Percentiles rank a stretch among this genome's conserved stretches.
phyloP scores from a whole-genome alignment of 1,139 yeast species.

The Pneumocystis canis region DNA sequence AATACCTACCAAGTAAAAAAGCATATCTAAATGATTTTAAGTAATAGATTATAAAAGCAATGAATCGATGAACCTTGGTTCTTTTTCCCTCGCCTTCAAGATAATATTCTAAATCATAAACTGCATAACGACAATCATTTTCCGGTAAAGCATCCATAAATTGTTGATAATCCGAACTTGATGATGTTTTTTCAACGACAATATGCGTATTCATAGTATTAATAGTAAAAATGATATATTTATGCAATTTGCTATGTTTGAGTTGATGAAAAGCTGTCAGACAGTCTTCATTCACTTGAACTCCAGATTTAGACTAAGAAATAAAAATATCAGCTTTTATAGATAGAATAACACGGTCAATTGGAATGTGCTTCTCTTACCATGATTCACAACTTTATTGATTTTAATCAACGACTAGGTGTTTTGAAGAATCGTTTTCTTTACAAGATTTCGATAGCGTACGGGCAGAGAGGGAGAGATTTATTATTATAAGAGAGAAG shows the following conservation, averaged over 20 bases:
- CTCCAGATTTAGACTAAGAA: background rate
- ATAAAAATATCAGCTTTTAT: too few species aligned
- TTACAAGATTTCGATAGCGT: too few species aligned
- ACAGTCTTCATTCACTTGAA: background rate
- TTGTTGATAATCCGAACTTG: conserved; percentile 41
- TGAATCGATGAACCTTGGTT: conserved; percentile 38
- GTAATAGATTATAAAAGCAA: too few species aligned
- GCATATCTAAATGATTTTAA: too few species aligned
- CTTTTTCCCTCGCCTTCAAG: conserved; percentile 63
- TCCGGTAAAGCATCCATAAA: conserved; percentile 85
- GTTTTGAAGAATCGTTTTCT: too few species aligned
- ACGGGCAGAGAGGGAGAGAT: too few species aligned
- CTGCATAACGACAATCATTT: conserved; percentile 89
- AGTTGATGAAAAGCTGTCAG: background rate
- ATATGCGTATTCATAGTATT: background rate
- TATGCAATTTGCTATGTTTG: background rate
- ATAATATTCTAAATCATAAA: conserved; percentile 92
- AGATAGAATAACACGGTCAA: too few species aligned
- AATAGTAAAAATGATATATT: background rate
- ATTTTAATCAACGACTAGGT: too few species aligned
- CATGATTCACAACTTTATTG: too few species aligned
- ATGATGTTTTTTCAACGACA: background rate
- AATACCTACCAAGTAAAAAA: too few species aligned
- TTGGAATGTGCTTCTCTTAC: too few species aligned
- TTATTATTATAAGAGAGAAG: too few species aligned